phyloP scores from a whole-genome alignment of 2,329 filamentous ascomycete species.

The Aspergillus sp. region DNA sequence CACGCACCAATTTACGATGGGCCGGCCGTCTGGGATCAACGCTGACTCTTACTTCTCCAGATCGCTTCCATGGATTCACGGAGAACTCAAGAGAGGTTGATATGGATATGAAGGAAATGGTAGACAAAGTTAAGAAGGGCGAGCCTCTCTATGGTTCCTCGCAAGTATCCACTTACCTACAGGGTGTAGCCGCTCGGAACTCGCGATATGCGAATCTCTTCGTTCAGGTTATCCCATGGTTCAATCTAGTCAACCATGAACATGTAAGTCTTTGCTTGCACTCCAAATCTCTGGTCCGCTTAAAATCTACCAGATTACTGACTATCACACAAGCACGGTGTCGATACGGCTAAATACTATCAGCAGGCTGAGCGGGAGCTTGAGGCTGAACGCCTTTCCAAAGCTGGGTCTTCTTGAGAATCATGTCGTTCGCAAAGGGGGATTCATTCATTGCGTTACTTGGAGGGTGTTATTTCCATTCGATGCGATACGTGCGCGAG shows the following conservation, averaged over 20 bases:
- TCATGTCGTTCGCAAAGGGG: conserved; percentile 8
- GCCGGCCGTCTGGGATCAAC: not conserved
- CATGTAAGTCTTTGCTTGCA: conserved; percentile 46
- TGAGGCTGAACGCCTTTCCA: conserved; percentile 66
- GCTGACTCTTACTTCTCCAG: conserved; percentile 47
- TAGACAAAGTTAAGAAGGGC: conserved; percentile 88
- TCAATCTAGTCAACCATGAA: conserved; percentile 97
- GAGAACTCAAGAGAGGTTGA: conserved; percentile 91
- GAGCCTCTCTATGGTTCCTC: conserved; percentile 85
- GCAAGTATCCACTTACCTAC: conserved; percentile 78
- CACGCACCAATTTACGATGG: not conserved
- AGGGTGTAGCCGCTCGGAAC: conserved; percentile 89
- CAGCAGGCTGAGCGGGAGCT: conserved; percentile 91
- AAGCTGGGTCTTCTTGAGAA: conserved; percentile 24
- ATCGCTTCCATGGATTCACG: conserved; percentile 91
- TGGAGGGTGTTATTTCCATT: conserved; percentile 25
- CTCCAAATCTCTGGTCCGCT: not conserved
- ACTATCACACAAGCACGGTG: conserved; percentile 67
- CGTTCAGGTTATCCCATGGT: conserved; percentile 85
- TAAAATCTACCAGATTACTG: conserved; percentile 13
- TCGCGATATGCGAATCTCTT: conserved; percentile 87
- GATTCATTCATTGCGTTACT: conserved; percentile 6
- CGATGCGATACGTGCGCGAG: not conserved
- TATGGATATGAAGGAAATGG: conserved; percentile 98
- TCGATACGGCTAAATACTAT: conserved; percentile 99